A percentile compares a stretch with the other conserved stretches of the same genome.
Conservation (phyloP, 1,284 basidiomycete genomes). For the Cyathus pygmaeus region DNA sequence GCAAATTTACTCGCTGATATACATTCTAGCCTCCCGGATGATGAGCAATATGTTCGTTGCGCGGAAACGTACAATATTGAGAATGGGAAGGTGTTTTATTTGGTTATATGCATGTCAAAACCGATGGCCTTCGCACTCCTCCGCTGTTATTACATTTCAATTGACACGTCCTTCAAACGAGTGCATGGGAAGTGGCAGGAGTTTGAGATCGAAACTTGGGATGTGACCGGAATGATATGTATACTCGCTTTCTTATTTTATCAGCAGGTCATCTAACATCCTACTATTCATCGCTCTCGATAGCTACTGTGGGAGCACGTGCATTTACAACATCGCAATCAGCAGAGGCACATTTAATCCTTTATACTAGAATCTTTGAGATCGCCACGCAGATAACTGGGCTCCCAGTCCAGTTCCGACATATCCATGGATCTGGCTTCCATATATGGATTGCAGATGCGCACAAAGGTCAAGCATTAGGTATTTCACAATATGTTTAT, state of each 20-base stretch:
- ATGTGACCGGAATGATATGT: slow-evolving; percentile 22
- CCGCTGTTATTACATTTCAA: slow-evolving; percentile 16
- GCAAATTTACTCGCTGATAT: neutral
- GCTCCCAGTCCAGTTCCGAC: slow-evolving; percentile 16
- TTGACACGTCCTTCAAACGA: slow-evolving; percentile 35
- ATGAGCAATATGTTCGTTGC: neutral
- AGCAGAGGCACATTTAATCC: slow-evolving; percentile 29
- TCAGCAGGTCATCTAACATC: neutral
- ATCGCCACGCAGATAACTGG: slow-evolving; percentile 26
- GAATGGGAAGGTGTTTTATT: neutral
- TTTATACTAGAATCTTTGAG: slow-evolving; percentile 25
- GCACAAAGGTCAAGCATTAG: slow-evolving; percentile 34
- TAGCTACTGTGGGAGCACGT: slow-evolving; percentile 21
- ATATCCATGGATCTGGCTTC: slow-evolving; percentile 32
- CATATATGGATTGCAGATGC: slow-evolving; percentile 29
- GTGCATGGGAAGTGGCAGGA: slow-evolving; percentile 30
- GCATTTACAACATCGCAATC: slow-evolving; percentile 34
- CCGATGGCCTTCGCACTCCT: slow-evolving; percentile 25
- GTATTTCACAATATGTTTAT: slow-evolving; percentile 2
- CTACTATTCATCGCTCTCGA: no score
- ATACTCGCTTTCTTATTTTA: slow-evolving; percentile 3
- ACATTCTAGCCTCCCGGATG: neutral
- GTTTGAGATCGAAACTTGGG: slow-evolving; percentile 37
- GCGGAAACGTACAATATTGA: neutral
- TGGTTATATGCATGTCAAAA: slow-evolving; percentile 29